Evolutionary conservation across 2,329 filamentous ascomycete species (phyloP).

Genomic region (Magnaporthales sp.): DNA sequence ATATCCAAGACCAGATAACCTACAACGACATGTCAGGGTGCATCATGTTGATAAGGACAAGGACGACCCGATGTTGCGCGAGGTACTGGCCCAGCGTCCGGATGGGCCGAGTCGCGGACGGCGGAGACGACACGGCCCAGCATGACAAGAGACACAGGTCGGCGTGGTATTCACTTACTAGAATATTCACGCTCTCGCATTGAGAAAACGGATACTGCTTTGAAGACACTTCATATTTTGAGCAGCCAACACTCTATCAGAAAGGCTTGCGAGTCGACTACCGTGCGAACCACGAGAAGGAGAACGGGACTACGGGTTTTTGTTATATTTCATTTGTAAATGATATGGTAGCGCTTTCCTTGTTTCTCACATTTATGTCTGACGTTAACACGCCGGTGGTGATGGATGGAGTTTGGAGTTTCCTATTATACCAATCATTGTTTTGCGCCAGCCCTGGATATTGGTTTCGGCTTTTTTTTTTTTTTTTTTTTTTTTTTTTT

Average conservation of each 20-base stretch:
- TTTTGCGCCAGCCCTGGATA: neutral
- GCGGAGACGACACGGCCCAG: conserved; percentile 36
- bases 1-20: conserved; percentile 90
- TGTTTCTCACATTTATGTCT: neutral
- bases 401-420: neutral
- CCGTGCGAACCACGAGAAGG: neutral
- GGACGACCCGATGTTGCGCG: conserved; percentile 71
- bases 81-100: conserved; percentile 77
- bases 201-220: neutral
- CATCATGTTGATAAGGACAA: conserved; percentile 87
- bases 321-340: neutral
- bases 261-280: neutral
- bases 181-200: neutral
- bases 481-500: neutral
- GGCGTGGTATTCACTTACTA: neutral
- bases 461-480: neutral
- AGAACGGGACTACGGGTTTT: neutral
- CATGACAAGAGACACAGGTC: neutral
- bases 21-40: conserved; percentile 92
- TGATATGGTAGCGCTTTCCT: neutral
- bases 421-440: neutral
- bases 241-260: too few relatives aligned
- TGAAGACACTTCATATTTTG: too few relatives aligned
- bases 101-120: conserved; percentile 78
- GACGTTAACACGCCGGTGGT: neutral